Conservation (phyloP, 2,329 filamentous ascomycete genomes). For the Neoarthrinium moseri region DNA sequence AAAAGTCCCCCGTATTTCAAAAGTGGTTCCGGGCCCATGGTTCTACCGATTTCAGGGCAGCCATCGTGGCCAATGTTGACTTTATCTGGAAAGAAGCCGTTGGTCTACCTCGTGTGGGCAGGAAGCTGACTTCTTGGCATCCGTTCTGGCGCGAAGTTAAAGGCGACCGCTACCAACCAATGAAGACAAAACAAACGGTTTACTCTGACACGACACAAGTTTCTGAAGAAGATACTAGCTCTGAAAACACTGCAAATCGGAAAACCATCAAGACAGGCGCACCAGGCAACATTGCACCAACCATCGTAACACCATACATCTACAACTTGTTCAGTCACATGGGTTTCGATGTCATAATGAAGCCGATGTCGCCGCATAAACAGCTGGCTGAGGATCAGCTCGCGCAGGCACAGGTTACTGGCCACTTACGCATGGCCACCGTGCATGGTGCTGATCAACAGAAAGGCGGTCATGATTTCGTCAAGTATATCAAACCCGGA, state of each 20-base stretch:
- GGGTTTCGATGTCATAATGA: conserved; percentile 54
- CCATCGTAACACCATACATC: conserved; percentile 70
- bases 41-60: conserved; percentile 60
- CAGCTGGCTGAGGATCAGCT: neutral
- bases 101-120: conserved; percentile 38
- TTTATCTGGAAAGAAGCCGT: conserved; percentile 67
- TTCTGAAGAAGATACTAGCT: conserved; percentile 15
- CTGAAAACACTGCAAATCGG: conserved; percentile 2
- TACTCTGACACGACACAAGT: neutral
- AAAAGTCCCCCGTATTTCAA: conserved; percentile 37
- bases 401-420: neutral
- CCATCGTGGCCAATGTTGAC: conserved; percentile 56
- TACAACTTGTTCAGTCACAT: conserved; percentile 63
- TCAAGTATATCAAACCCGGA: conserved; percentile 37
- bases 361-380: conserved; percentile 23
- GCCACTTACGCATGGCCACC: neutral
- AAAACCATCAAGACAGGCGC: neutral
- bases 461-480: conserved; percentile 17
- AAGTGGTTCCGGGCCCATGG: conserved; percentile 53
- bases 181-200: too few species aligned
- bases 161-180: conserved; percentile 29
- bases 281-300: conserved; percentile 32
- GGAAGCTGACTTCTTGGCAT: conserved; percentile 28
- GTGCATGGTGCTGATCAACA: conserved; percentile 1
- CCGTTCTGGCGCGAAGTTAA: conserved; percentile 54